Evolutionary conservation across 1,284 basidiomycete species (phyloP).

Genomic region (Leccinum subrobustum): DNA sequence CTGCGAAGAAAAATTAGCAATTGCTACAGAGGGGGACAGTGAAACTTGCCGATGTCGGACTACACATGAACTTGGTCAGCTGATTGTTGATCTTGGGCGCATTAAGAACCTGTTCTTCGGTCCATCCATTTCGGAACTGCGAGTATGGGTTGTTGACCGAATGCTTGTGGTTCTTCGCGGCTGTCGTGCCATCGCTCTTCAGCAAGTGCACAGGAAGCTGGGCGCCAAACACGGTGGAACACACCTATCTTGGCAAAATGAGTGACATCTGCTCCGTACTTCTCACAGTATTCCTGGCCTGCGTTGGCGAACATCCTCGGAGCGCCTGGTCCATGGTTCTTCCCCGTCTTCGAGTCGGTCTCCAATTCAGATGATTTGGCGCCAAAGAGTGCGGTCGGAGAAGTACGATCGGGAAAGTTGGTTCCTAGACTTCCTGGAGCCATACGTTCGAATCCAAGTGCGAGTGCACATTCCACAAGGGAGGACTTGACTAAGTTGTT

Average conservation of each 20-base stretch:
- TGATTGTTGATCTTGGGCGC: slow-evolving; percentile 70
- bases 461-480: slow-evolving; percentile 74
- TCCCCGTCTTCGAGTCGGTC: slow-evolving; percentile 37
- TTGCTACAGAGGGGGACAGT: slow-evolving; percentile 1
- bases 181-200: slow-evolving; percentile 35
- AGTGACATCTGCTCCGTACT: slow-evolving; percentile 67
- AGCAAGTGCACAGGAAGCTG: background rate
- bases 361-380: slow-evolving; percentile 53
- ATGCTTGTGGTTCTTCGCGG: slow-evolving; percentile 84
- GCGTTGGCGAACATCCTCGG: slow-evolving; percentile 80
- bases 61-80: slow-evolving; percentile 86
- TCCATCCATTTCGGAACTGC: slow-evolving; percentile 80
- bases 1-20: slow-evolving; percentile 35
- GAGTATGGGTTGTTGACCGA: slow-evolving; percentile 84
- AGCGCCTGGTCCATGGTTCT: slow-evolving; percentile 68
- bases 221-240: slow-evolving; percentile 12
- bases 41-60: slow-evolving; percentile 66
- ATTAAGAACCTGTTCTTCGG: slow-evolving; percentile 64
- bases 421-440: slow-evolving; percentile 73
- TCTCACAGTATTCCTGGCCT: slow-evolving; percentile 75
- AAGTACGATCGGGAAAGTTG: slow-evolving; percentile 67
- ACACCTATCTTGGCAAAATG: slow-evolving; percentile 78
- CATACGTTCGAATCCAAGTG: slow-evolving; percentile 89
- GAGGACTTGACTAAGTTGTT: slow-evolving; percentile 69
- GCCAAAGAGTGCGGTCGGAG: slow-evolving; percentile 54